These are phyloP conservation scores for Agaricus subrufescens DNA, from an alignment of 768 basidiomycete species.

Conservation along the genomic window DNA sequence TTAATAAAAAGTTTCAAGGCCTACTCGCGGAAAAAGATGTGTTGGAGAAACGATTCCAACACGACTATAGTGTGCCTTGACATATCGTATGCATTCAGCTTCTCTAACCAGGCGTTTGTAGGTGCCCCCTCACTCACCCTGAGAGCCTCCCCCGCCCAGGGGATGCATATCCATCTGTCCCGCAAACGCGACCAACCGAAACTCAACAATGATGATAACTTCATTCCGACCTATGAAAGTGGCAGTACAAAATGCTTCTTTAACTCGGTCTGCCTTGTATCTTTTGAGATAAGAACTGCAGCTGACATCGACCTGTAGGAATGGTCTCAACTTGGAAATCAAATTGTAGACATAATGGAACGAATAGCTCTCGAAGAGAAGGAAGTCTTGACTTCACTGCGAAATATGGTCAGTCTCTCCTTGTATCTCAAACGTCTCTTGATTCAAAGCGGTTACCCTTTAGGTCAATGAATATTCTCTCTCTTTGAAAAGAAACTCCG, in stretches of 20 bases:
- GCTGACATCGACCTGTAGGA: slow-evolving; percentile 34
- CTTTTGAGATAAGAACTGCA: background rate
- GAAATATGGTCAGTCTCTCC: slow-evolving; percentile 48
- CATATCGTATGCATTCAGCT: background rate
- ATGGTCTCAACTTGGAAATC: slow-evolving; percentile 73
- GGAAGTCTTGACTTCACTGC: slow-evolving; percentile 65
- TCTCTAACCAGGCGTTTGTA: slow-evolving; percentile 20
- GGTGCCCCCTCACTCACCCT: slow-evolving; percentile 72
- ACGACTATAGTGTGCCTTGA: slow-evolving; percentile 42
- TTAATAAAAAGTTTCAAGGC: slow-evolving; percentile 45
- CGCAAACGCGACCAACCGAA: slow-evolving; percentile 58
- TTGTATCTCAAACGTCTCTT: background rate
- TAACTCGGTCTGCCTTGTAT: slow-evolving; percentile 40
- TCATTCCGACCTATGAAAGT: slow-evolving; percentile 58
- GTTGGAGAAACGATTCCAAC: slow-evolving; percentile 53
- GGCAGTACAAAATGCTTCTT: slow-evolving; percentile 67
- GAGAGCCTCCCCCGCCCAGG: slow-evolving; percentile 61
- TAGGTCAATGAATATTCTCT: slow-evolving; percentile 60
- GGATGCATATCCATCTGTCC: slow-evolving; percentile 71
- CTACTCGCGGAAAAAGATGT: slow-evolving; percentile 41
- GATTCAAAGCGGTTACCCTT: background rate
- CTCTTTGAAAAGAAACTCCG: slow-evolving; percentile 67
- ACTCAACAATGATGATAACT: slow-evolving; percentile 42
- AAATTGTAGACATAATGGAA: slow-evolving; percentile 52
- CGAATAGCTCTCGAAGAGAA: slow-evolving; percentile 59